These are phyloP conservation scores for Purpureocillium takamizusanense DNA, from an alignment of 2,329 filamentous ascomycete species.

Conservation along the genomic window DNA sequence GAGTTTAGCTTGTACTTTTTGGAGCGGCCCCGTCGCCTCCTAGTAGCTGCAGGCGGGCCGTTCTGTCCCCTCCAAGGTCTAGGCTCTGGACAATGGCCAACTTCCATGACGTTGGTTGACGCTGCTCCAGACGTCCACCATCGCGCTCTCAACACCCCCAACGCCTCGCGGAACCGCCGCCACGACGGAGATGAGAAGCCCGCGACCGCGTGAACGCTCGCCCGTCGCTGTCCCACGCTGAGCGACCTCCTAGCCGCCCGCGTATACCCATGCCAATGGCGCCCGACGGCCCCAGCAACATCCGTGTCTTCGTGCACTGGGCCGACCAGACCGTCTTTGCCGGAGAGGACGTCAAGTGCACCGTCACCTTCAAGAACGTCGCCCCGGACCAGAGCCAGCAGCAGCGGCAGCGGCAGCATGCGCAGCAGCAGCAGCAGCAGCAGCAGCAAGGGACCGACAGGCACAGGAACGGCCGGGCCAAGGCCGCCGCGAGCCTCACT, in stretches of 20 bases:
- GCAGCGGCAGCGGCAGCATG: conserved; percentile 13
- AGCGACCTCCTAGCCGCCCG: conserved; percentile 12
- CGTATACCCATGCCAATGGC: conserved; percentile 33
- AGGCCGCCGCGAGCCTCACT: conserved; percentile 33
- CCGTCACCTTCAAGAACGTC: conserved; percentile 92
- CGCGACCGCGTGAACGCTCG: neutral
- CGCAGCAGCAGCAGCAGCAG: conserved; percentile 10
- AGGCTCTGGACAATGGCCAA: no score
- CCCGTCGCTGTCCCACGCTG: conserved; percentile 16
- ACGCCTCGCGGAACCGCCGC: no score
- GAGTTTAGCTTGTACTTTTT: no score
- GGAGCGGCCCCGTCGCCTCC: no score
- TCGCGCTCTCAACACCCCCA: no score
- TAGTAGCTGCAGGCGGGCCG: no score
- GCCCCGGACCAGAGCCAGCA: conserved; percentile 33
- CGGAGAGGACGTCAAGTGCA: conserved; percentile 91
- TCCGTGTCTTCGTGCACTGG: conserved; percentile 94
- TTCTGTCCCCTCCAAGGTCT: no score
- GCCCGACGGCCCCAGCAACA: conserved; percentile 51
- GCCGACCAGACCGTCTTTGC: conserved; percentile 91
- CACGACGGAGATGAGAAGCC: neutral
- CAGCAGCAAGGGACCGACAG: conserved; percentile 16
- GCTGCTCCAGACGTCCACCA: no score
- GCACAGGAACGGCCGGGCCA: conserved; percentile 28
- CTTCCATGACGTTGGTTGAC: no score